Percentiles rank a stretch among this genome's conserved stretches.
These are phyloP conservation scores for Linanthus parryae DNA, from an alignment of 148 eudicot species.

Conservation along the genomic window DNA sequence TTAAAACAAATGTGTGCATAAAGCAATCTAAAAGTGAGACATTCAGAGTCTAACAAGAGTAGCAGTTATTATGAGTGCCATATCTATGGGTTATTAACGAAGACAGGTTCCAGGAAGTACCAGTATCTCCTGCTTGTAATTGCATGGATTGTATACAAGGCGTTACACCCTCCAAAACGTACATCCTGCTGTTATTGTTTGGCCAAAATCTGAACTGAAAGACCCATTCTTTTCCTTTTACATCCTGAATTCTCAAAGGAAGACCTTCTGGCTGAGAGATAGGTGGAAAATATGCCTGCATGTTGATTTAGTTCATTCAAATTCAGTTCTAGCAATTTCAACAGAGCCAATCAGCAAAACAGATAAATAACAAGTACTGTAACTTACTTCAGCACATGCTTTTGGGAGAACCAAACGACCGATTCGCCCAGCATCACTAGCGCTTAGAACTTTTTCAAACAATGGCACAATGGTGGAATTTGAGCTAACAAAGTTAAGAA, in stretches of 20 bases:
- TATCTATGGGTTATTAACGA: not conserved
- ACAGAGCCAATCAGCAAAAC: not conserved
- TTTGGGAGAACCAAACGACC: conserved; percentile 99
- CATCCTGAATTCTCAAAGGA: conserved; percentile 90
- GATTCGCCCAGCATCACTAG: conserved; percentile 98
- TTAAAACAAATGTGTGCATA: too few species aligned
- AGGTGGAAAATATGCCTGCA: conserved; percentile 96
- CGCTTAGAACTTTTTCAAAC: conserved; percentile 96
- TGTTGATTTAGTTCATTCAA: not conserved
- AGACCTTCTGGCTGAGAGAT: conserved; percentile 96
- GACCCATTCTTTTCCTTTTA: conserved; percentile 95
- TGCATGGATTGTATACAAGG: conserved; percentile 99
- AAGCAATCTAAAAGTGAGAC: too few species aligned
- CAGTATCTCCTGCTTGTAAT: conserved; percentile 98
- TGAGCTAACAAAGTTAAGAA: conserved; percentile 65
- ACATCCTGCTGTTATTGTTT: conserved; percentile 97
- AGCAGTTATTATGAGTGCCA: not conserved
- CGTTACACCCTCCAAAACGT: conserved; percentile 97
- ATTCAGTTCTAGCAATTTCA: not conserved
- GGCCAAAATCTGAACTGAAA: conserved; percentile 99
- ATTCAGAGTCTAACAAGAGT: not conserved
- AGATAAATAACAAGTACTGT: not conserved
- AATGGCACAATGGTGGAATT: conserved; percentile 86
- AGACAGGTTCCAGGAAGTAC: conserved; percentile 24
- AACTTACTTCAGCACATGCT: conserved; percentile 98